A percentile compares a stretch with the other conserved stretches of the same genome.
Conservation (phyloP, 139 green algal species). For the Chlamydomonas schloesseri region DNA sequence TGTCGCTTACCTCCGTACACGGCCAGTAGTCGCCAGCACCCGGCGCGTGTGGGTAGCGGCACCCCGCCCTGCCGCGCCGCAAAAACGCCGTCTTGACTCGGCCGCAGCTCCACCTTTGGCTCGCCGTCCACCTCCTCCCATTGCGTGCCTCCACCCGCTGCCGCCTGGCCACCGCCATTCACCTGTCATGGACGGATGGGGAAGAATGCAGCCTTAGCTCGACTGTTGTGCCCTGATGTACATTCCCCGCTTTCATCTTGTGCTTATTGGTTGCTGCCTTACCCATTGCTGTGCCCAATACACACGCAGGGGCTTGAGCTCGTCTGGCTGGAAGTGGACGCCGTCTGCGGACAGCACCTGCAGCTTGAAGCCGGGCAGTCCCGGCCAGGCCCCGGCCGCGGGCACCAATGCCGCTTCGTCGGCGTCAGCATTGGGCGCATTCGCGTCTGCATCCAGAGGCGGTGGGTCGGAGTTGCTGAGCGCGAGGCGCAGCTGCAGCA, state of each 20-base stretch:
- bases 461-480: conserved; percentile 6
- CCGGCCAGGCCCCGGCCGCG: no score
- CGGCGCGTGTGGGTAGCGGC: background rate
- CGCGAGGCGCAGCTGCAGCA: background rate
- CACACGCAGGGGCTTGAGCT: conserved; percentile 12
- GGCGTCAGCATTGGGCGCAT: background rate
- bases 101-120: background rate
- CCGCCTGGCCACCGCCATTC: background rate
- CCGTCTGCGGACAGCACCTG: conserved; percentile 6
- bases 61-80: background rate
- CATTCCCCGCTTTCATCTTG: no score
- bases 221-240: no score
- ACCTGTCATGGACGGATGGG: background rate
- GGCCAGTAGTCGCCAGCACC: background rate
- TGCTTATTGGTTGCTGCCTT: no score
- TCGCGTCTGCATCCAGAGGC: background rate
- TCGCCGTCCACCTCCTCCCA: background rate
- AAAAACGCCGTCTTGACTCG: background rate
- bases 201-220: no score
- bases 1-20: conserved; percentile 4
- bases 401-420: no score
- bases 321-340: background rate
- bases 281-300: no score
- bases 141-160: no score
- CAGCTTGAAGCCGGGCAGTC: background rate